Evolutionary conservation across 176 grass and related monocot species (phyloP), one percentile per base, ranked within the genome.

Genomic region (Sorghum bicolor): DNA sequence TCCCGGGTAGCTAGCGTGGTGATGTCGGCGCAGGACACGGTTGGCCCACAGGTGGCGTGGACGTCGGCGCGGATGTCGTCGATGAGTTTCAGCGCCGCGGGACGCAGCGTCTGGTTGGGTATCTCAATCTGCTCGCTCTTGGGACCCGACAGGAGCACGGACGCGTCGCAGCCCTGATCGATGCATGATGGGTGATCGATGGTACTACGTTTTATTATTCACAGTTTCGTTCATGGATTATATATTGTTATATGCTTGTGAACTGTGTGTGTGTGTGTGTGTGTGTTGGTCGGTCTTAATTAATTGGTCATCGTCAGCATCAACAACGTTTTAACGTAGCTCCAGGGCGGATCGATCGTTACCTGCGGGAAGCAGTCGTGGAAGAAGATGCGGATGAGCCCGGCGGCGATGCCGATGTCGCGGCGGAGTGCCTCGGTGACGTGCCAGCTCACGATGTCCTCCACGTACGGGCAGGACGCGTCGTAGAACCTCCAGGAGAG

Each of bases 351-450:
- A n/a, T n/a, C n/a, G n/a, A n/a, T 9, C 38, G 38, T 39, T 36
- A 70, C 85, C 72, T 92, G 87, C 11, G 87, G 83, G 66, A 92
- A 92, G 90, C 90, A 92, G 70, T 92, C 90, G 69, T 92, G 90
- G 70, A 89, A 89, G 44, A 83, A 64, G 83, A 92, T 75, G 25
- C 90, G 90, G 53, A 92, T 52, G 71, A 92, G 70, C 0, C 87
- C 91, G 36, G 84, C 84, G 37, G 87, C 87, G 70, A 92, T 68
- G 64, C 87, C 87, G 10, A 58, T 30, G 64, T 92, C 87, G 12
- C 65, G 72, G 2, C 36, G 26, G 80, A 92, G 76, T 0, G 67
- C 84, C 24, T 67, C 61, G 5, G 6, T 1, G 24, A 92, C 78
- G 11, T 75, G 7, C 67, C 15, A 55, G 34, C 70, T 33, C 32